Conservation (phyloP, 2,329 filamentous ascomycete genomes). For the Pseudopyricularia javanii region DNA sequence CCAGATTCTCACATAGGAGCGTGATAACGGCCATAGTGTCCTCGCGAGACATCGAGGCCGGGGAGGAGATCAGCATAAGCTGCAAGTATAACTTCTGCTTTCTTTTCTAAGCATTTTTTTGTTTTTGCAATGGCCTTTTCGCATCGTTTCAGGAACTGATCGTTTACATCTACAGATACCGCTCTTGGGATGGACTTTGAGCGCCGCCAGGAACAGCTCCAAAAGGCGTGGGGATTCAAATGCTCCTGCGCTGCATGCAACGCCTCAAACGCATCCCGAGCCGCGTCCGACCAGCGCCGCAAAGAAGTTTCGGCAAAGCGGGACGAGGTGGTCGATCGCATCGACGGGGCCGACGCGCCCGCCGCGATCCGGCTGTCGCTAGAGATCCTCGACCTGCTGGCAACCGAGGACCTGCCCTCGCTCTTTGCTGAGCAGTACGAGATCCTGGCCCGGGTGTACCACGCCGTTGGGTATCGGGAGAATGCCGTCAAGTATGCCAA, state of each 20-base stretch:
- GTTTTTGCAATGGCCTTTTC: conserved; percentile 11
- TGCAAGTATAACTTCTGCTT: conserved; percentile 6
- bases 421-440: conserved; percentile 20
- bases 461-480: conserved; percentile 14
- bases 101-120: neutral
- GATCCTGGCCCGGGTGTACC: conserved; percentile 19
- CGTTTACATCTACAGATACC: conserved; percentile 6
- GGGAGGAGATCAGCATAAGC: conserved; percentile 15
- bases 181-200: conserved; percentile 2
- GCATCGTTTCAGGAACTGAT: conserved; percentile 12
- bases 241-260: conserved; percentile 30
- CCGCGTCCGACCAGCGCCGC: conserved; percentile 18
- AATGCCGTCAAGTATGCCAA: conserved; percentile 16
- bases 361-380: conserved; percentile 15
- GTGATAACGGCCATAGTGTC: conserved; percentile 11
- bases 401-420: conserved; percentile 15
- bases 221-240: conserved; percentile 17
- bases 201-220: conserved; percentile 13
- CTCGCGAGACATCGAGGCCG: conserved; percentile 8
- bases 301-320: conserved; percentile 14
- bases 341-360: conserved; percentile 13
- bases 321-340: conserved; percentile 13
- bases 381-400: conserved; percentile 15
- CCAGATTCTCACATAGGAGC: conserved; percentile 14
- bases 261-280: conserved; percentile 35